phyloP scores from a whole-genome alignment of 495 filamentous ascomycete genomes.

The Talaromyces stipitatus region DNA sequence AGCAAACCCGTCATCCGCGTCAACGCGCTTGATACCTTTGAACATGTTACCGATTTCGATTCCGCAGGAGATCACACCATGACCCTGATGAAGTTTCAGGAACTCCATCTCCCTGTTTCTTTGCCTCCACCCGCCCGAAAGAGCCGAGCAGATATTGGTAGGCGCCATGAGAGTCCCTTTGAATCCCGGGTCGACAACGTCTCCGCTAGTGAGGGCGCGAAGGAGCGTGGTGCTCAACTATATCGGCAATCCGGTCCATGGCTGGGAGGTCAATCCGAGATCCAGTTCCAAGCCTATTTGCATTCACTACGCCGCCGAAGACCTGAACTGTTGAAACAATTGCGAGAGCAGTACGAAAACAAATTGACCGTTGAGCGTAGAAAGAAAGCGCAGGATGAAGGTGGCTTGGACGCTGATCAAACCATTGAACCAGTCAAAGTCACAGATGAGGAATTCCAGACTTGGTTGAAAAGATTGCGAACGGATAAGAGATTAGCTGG shows the following conservation, averaged over 20 bases:
- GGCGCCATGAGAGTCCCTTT: slow-evolving; percentile 40
- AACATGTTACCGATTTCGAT: slow-evolving; percentile 87
- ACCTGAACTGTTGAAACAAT: slow-evolving; percentile 52
- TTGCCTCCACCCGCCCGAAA: slow-evolving; percentile 24
- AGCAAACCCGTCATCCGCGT: slow-evolving; percentile 65
- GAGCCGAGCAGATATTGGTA: background rate
- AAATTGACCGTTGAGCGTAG: slow-evolving; percentile 36
- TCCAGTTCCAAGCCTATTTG: slow-evolving; percentile 62
- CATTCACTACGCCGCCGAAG: slow-evolving; percentile 53
- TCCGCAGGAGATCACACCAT: slow-evolving; percentile 75
- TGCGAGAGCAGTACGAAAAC: slow-evolving; percentile 37
- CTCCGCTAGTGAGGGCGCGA: slow-evolving; percentile 23
- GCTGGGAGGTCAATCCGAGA: slow-evolving; percentile 65
- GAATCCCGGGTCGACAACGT: slow-evolving; percentile 42
- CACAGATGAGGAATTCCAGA: slow-evolving; percentile 51
- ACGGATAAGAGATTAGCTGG: slow-evolving; percentile 40
- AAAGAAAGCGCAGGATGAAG: slow-evolving; percentile 39
- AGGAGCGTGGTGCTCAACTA: slow-evolving; percentile 25
- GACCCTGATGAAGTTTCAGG: slow-evolving; percentile 81
- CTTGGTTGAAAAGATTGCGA: slow-evolving; percentile 54
- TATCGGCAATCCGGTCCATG: slow-evolving; percentile 61
- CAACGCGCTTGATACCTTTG: slow-evolving; percentile 69
- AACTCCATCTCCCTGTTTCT: slow-evolving; percentile 61
- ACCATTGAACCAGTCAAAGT: slow-evolving; percentile 29
- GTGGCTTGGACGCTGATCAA: slow-evolving; percentile 26